Conservation (phyloP, 1,284 basidiomycete genomes). For the Ceratorhiza oryzae-sativae region DNA sequence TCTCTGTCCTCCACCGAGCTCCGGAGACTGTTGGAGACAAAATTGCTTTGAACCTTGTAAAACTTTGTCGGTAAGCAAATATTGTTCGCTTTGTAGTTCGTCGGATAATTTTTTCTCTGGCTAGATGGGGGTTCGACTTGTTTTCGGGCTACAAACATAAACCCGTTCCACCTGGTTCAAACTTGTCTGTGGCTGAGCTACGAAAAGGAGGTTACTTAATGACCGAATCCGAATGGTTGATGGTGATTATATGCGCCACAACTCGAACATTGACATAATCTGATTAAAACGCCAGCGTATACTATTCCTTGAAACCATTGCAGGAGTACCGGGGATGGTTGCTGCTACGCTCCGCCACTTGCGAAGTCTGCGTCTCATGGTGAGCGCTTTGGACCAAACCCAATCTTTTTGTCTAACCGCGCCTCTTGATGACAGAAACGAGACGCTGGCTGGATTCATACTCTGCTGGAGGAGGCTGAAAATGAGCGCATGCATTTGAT, state of each 20-base stretch:
- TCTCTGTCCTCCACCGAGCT: not conserved
- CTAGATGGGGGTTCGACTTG: constrained; percentile 73
- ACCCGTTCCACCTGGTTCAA: constrained; percentile 62
- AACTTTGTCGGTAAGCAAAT: not conserved
- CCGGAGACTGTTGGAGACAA: constrained; percentile 17
- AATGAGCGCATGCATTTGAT: constrained; percentile 96
- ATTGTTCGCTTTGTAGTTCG: no score
- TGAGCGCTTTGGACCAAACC: constrained; percentile 48
- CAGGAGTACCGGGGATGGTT: constrained; percentile 95
- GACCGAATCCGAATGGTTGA: constrained; percentile 78
- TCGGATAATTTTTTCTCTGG: not conserved
- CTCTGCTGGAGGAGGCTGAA: constrained; percentile 90
- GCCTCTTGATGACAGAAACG: constrained; percentile 63
- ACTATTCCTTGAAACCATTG: constrained; percentile 88
- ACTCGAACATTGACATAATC: not conserved
- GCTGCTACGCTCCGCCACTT: constrained; percentile 87
- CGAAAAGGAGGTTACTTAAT: constrained; percentile 76
- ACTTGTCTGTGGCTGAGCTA: constrained; percentile 72
- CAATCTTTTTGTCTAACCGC: constrained; percentile 25
- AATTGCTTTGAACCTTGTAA: constrained; percentile 21
- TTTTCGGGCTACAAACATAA: constrained; percentile 83
- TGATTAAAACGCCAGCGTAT: constrained; percentile 63
- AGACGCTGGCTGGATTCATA: constrained; percentile 88
- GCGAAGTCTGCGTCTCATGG: constrained; percentile 82
- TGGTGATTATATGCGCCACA: constrained; percentile 54